Evolutionary conservation across 2,329 filamentous ascomycete species (phyloP).

Genomic region (Phyllosticta citrichinensis): DNA sequence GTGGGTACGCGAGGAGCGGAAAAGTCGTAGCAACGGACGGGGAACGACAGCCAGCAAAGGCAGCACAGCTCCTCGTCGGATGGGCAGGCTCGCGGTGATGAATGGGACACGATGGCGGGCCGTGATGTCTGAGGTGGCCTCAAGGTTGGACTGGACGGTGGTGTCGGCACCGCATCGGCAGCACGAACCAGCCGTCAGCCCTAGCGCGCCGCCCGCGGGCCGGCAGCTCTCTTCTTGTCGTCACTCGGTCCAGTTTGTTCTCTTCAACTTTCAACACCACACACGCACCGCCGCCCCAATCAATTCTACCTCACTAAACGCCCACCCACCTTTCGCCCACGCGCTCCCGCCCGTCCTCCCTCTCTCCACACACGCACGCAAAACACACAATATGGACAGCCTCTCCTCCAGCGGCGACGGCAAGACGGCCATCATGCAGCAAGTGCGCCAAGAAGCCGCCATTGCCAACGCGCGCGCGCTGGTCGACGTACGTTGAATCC

Average conservation of each 20-base stretch:
- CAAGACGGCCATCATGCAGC: slow-evolving; percentile 40
- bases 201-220: neutral
- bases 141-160: too few relatives aligned
- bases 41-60: neutral
- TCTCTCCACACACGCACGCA: neutral
- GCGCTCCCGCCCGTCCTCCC: neutral
- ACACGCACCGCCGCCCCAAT: neutral
- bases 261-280: too few relatives aligned
- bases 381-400: slow-evolving; percentile 13
- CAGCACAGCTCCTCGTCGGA: neutral
- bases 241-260: too few relatives aligned
- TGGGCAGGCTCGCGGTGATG: too few relatives aligned
- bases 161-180: too few relatives aligned
- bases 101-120: too few relatives aligned
- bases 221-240: neutral
- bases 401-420: slow-evolving; percentile 25
- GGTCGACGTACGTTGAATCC: slow-evolving; percentile 32
- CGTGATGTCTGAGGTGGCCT: slow-evolving; percentile 3
- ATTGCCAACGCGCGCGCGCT: slow-evolving; percentile 42
- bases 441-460: slow-evolving; percentile 43
- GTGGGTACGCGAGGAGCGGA: neutral
- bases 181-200: too few relatives aligned
- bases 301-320: neutral
- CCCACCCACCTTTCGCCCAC: neutral
- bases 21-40: neutral